Base-by-base conservation (phyloP, 352 stramenopile genomes). In the Blastocystis hominis region DNA sequence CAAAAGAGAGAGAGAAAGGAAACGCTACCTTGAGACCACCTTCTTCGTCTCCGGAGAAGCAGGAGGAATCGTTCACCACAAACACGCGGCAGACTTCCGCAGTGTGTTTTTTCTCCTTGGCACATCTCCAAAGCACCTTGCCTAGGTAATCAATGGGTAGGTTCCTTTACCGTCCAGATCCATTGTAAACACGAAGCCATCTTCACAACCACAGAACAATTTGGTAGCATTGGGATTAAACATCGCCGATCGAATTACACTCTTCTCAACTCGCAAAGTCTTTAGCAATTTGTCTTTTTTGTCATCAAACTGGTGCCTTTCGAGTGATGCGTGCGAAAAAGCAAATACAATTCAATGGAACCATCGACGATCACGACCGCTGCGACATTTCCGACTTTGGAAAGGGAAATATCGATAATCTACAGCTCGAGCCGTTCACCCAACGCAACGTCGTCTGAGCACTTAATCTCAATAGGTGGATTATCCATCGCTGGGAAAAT, bases 11-110 rank as follows among this genome's bases (percentile, higher is more conserved):
- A 30, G 13, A 36, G 24, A 15, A 24, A 54, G 5, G 17, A 1
- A 7, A 62, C 3, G 3, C 10, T 17, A 87, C 77, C 38, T 78
- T 87, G 15, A 87, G 36, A n/a, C 46, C 77, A 13, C 77, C 77
- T 36, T 87, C 53, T 50, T 87, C 24, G 34, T 87, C 77, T 61
- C 77, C 77, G 13, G 77, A 87, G 54, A 87, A 78, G 56, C 50
- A 87, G 66, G 66, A 75, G 13, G n/a, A 55, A 20, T 87, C 38
- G 20, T 87, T 69, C 40, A 87, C 34, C 15, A 40, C 72, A 46
- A 47, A 87, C 13, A 87, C 66, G 4, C 44, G 34, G 17, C 53
- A 87, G 7, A 87, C 54, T 46, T 84, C 72, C 17, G 20, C 1
- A 1, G 30, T 30, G n/a, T 84, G 72, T 42, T 68, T 84, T 30